These are phyloP conservation scores for Celoporthe dispersa DNA, from an alignment of 2,329 filamentous ascomycete species.

Conservation along the genomic window DNA sequence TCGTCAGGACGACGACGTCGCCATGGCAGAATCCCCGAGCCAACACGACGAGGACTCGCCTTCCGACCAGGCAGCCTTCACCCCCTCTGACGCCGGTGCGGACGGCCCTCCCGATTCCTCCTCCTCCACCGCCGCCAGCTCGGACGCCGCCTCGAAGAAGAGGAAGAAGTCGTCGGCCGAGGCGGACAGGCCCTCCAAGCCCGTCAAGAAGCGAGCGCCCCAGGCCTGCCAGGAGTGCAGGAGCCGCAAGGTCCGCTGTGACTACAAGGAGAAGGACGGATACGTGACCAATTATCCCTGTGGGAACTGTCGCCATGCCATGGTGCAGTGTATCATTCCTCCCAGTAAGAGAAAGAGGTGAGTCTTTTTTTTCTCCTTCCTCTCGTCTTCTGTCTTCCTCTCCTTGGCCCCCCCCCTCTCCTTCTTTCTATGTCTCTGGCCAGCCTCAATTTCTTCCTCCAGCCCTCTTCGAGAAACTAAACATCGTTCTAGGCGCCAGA, in stretches of 20 bases:
- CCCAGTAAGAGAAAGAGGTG: slow-evolving; percentile 87
- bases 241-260: slow-evolving; percentile 88
- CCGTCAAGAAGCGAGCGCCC: slow-evolving; percentile 72
- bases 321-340: slow-evolving; percentile 76
- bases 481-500: neutral
- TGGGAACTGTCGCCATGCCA: slow-evolving; percentile 83
- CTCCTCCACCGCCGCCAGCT: neutral
- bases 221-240: slow-evolving; percentile 89
- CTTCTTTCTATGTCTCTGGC: neutral
- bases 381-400: no score
- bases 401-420: no score
- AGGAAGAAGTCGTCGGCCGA: slow-evolving; percentile 40
- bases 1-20: slow-evolving; percentile 12
- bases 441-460: neutral
- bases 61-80: slow-evolving; percentile 13
- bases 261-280: slow-evolving; percentile 78
- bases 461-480: neutral
- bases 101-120: slow-evolving; percentile 1
- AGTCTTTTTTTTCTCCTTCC: slow-evolving; percentile 44
- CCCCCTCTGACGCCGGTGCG: neutral
- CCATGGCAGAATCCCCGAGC: slow-evolving; percentile 15
- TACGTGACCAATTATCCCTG: slow-evolving; percentile 60
- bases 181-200: slow-evolving; percentile 39
- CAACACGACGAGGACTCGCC: slow-evolving; percentile 13
- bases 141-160: slow-evolving; percentile 4